phyloP scores from a whole-genome alignment of 2,329 filamentous ascomycete species.

The Ceratocystis harringtonii region DNA sequence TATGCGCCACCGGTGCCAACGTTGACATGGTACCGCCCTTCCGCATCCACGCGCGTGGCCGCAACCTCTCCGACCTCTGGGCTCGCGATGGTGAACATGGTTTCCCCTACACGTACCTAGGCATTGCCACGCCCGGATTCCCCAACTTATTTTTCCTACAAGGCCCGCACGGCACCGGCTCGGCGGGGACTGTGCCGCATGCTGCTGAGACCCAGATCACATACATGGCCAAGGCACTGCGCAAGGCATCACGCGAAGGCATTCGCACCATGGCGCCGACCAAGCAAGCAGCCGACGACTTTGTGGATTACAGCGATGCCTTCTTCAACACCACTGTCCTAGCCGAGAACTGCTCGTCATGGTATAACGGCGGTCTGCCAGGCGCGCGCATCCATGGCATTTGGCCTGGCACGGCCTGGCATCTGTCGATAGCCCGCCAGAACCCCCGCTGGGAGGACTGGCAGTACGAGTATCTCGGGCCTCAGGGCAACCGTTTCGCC shows the following conservation, averaged over 20 bases:
- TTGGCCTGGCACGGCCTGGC: slow-evolving; percentile 53
- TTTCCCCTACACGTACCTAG: slow-evolving; percentile 54
- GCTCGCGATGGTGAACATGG: slow-evolving; percentile 22
- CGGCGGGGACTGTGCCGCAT: slow-evolving; percentile 52
- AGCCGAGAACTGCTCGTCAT: slow-evolving; percentile 49
- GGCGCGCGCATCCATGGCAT: slow-evolving; percentile 50
- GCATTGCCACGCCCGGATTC: slow-evolving; percentile 46
- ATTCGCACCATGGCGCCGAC: slow-evolving; percentile 47
- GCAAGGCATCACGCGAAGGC: slow-evolving; percentile 50
- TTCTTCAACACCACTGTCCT: slow-evolving; percentile 42
- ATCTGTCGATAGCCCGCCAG: slow-evolving; percentile 42
- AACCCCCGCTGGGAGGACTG: slow-evolving; percentile 44
- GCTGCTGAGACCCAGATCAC: slow-evolving; percentile 50
- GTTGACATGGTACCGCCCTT: slow-evolving; percentile 45
- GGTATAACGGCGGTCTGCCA: slow-evolving; percentile 53
- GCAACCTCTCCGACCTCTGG: slow-evolving; percentile 43
- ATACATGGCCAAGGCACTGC: slow-evolving; percentile 50
- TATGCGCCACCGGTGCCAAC: slow-evolving; percentile 56
- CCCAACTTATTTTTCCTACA: slow-evolving; percentile 52
- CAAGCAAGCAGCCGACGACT: slow-evolving; percentile 47
- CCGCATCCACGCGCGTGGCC: slow-evolving; percentile 34
- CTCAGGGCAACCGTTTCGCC: slow-evolving; percentile 36
- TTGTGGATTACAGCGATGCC: slow-evolving; percentile 41
- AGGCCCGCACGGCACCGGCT: slow-evolving; percentile 44
- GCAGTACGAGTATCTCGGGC: slow-evolving; percentile 33